Conservation (phyloP, 2,329 filamentous ascomycete species). For the Pseudogymnoascus sp. region DNA sequence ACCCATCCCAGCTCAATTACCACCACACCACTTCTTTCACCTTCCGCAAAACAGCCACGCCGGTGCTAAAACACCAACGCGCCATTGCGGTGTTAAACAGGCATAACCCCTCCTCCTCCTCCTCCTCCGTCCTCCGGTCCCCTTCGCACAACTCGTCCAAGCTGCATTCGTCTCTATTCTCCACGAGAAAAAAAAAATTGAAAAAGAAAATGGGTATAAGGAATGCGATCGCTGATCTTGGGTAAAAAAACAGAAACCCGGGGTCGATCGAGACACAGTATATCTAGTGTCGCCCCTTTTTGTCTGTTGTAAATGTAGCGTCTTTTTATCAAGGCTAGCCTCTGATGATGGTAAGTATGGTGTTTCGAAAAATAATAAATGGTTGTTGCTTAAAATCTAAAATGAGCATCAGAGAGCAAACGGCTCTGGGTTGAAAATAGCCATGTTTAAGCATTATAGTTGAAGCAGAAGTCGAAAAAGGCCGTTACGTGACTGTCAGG, state of each 20-base stretch:
- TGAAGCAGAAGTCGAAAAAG: background rate
- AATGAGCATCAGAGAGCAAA: background rate
- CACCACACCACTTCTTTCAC: background rate
- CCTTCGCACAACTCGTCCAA: background rate
- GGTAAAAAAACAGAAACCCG: background rate
- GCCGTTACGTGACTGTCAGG: background rate
- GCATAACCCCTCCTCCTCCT: background rate
- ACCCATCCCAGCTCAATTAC: slow-evolving; percentile 1
- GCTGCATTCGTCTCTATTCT: background rate
- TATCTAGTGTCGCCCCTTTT: background rate
- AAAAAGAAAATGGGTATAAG: slow-evolving; percentile 2
- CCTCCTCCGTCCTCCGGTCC: no score
- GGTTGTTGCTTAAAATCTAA: background rate
- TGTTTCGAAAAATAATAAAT: background rate
- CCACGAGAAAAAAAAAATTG: background rate
- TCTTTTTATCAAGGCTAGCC: slow-evolving; percentile 6
- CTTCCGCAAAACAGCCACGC: background rate
- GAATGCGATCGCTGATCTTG: slow-evolving; percentile 6
- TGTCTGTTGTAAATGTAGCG: background rate
- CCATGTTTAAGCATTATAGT: background rate
- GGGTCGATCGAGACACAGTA: background rate
- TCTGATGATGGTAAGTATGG: background rate
- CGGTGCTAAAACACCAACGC: background rate
- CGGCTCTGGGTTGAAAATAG: background rate
- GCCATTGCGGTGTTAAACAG: background rate